phyloP scores from a whole-genome alignment of 371 early-diverging fungal species.

The Basidiobolus meristosporus region DNA sequence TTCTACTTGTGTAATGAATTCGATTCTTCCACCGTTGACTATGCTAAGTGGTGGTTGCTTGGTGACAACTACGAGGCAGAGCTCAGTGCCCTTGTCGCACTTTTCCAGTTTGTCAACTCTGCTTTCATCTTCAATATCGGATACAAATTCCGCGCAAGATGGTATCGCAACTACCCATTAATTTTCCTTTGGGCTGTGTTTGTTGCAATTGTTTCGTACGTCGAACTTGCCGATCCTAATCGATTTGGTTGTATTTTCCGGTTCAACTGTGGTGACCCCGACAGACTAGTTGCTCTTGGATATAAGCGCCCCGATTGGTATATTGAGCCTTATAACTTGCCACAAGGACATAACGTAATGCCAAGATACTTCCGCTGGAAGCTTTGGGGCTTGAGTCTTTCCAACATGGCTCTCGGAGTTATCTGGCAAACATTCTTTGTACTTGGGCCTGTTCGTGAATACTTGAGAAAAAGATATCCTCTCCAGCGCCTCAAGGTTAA shows the following conservation, averaged over 20 bases:
- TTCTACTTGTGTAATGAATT: constrained; percentile 57
- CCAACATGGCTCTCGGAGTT: too few species aligned
- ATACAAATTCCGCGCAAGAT: constrained; percentile 28
- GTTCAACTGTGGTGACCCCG: constrained; percentile 44
- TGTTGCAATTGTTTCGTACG: constrained; percentile 23
- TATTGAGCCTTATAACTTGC: constrained; percentile 33
- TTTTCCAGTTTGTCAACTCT: constrained; percentile 39
- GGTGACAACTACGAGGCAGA: constrained; percentile 61
- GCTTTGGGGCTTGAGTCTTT: too few species aligned
- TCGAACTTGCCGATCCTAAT: constrained; percentile 47
- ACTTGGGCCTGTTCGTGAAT: too few species aligned
- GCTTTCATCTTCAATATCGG: constrained; percentile 49
- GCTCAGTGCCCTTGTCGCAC: constrained; percentile 22
- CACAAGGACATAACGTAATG: constrained; percentile 45
- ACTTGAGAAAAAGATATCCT: too few species aligned
- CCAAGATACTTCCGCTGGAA: too few species aligned
- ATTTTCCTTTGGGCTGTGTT: constrained; percentile 25
- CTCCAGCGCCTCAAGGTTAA: too few species aligned
- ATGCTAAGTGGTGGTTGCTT: constrained; percentile 51
- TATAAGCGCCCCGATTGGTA: constrained; percentile 15
- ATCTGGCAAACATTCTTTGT: too few species aligned
- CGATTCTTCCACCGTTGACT: constrained; percentile 32
- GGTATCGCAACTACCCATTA: constrained; percentile 31
- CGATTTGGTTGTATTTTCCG: constrained; percentile 40
- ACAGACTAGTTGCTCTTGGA: constrained; percentile 16